A percentile compares a stretch with the other conserved stretches of the same genome.
Conservation (phyloP, 1,284 basidiomycete genomes). For the Volvariella volvacea region DNA sequence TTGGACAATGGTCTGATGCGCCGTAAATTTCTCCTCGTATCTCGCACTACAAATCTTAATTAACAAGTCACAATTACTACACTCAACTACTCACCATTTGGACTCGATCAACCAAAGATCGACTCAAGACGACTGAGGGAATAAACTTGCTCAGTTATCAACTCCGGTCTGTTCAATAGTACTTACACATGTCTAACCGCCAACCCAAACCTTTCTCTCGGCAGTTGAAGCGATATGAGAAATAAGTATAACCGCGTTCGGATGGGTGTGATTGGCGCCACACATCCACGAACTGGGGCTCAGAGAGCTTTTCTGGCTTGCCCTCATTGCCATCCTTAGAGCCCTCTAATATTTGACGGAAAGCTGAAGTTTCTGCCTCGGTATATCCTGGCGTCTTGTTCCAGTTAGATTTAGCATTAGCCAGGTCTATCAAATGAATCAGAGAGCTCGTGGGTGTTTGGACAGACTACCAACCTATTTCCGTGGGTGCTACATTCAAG, state of each 20-base stretch:
- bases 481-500: slow-evolving; percentile 80
- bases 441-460: neutral
- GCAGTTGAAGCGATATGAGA: slow-evolving; percentile 80
- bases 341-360: slow-evolving; percentile 50
- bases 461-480: slow-evolving; percentile 41
- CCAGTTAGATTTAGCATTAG: slow-evolving; percentile 66
- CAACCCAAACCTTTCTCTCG: slow-evolving; percentile 79
- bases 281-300: slow-evolving; percentile 63
- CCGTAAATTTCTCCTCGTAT: slow-evolving; percentile 82
- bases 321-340: neutral
- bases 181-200: slow-evolving; percentile 81
- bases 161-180: slow-evolving; percentile 2
- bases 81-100: slow-evolving; percentile 38
- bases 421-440: slow-evolving; percentile 40
- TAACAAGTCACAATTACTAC: neutral
- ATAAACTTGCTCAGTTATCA: slow-evolving; percentile 3
- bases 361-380: slow-evolving; percentile 69
- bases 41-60: slow-evolving; percentile 44
- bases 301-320: slow-evolving; percentile 23
- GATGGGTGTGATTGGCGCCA: slow-evolving; percentile 78
- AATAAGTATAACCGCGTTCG: slow-evolving; percentile 74
- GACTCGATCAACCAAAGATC: slow-evolving; percentile 54
- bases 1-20: slow-evolving; percentile 78
- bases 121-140: slow-evolving; percentile 60
- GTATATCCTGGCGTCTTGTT: slow-evolving; percentile 80